These are phyloP conservation scores for Ceratocystis huliohia DNA, from an alignment of 2,329 filamentous ascomycete genomes.

Conservation along the genomic window DNA sequence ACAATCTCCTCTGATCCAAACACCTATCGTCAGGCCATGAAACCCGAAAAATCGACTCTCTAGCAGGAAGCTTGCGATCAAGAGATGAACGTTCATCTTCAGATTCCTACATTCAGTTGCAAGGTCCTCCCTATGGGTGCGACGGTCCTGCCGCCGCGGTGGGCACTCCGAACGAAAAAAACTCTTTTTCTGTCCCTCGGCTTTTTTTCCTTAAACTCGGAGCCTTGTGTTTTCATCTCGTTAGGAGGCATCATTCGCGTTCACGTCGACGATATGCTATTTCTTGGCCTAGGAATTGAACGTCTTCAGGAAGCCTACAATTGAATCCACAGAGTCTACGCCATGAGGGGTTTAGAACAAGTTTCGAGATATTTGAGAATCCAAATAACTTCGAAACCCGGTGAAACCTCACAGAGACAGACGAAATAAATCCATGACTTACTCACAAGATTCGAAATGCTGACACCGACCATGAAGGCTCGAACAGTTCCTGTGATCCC, in stretches of 20 bases:
- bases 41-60: neutral
- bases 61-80: neutral
- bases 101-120: neutral
- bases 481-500: neutral
- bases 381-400: neutral
- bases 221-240: neutral
- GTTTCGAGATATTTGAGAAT: neutral
- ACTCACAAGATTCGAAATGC: neutral
- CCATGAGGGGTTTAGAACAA: neutral
- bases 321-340: neutral
- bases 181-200: neutral
- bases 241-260: neutral
- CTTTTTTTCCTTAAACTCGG: neutral
- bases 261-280: neutral
- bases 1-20: no score
- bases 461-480: neutral
- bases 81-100: neutral
- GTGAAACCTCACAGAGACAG: neutral
- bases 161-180: neutral
- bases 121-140: neutral
- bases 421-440: neutral
- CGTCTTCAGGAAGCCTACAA: neutral
- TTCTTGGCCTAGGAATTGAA: neutral
- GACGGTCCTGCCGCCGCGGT: neutral
- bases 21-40: neutral